phyloP scores from a whole-genome alignment of 164 flowering plant genomes.

The Euptelea pleiosperma region DNA sequence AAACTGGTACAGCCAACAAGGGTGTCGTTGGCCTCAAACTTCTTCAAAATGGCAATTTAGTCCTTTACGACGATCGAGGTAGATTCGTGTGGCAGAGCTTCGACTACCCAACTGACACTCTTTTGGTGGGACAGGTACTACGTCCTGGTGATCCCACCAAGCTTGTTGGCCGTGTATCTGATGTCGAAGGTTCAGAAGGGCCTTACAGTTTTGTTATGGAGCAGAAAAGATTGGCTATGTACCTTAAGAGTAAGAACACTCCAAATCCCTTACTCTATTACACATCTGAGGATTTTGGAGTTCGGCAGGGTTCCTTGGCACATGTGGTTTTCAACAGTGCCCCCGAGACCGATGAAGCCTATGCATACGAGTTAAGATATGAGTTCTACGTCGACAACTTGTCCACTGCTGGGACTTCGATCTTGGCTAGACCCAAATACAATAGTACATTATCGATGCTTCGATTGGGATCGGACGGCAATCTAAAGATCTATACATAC shows the following conservation, averaged over 20 bases:
- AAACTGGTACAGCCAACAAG: conserved; percentile 28
- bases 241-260: conserved; percentile 23
- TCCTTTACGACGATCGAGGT: conserved; percentile 22
- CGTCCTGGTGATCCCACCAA: conserved; percentile 19
- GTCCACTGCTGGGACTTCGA: not conserved
- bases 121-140: conserved; percentile 31
- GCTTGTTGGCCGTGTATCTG: conserved; percentile 27
- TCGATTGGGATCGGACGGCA: conserved; percentile 43
- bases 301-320: conserved; percentile 10
- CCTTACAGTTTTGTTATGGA: conserved; percentile 33
- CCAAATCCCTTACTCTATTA: conserved; percentile 23
- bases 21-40: conserved; percentile 25
- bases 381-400: conserved; percentile 4
- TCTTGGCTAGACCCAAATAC: conserved; percentile 38
- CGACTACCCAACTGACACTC: conserved; percentile 30
- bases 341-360: conserved; percentile 17
- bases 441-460: conserved; percentile 38
- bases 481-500: conserved; percentile 34
- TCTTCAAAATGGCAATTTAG: conserved; percentile 30
- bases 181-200: conserved; percentile 16
- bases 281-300: conserved; percentile 13
- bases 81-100: conserved; percentile 38
- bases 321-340: conserved; percentile 15
- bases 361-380: conserved; percentile 21
- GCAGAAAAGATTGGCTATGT: conserved; percentile 23